phyloP scores from a whole-genome alignment of 441 rosid genomes.

The Hura crepitans region DNA sequence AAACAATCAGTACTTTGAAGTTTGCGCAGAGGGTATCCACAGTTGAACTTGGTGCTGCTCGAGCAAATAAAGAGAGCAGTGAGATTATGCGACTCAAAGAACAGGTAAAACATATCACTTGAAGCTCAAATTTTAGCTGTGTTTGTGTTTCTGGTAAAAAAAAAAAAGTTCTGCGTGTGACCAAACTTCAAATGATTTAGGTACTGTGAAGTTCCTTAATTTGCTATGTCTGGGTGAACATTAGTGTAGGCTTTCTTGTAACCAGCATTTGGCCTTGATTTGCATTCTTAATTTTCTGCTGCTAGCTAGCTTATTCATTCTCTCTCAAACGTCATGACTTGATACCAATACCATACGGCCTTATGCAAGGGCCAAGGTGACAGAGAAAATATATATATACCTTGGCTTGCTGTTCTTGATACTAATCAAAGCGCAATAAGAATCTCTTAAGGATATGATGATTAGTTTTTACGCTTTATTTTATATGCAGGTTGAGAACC shows the following conservation, averaged over 20 bases:
- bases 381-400: background rate
- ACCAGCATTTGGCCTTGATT: too few relatives aligned
- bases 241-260: background rate
- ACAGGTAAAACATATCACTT: conserved; percentile 36
- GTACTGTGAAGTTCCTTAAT: too few relatives aligned
- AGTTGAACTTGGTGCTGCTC: conserved; percentile 84
- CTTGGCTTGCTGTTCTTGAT: background rate
- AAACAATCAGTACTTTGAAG: conserved; percentile 82
- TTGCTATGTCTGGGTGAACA: background rate
- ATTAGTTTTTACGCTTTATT: background rate
- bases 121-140: background rate
- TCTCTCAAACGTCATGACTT: too few relatives aligned
- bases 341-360: background rate
- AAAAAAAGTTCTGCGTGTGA: too few relatives aligned
- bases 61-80: conserved; percentile 67
- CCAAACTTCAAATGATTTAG: conserved; percentile 1
- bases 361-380: background rate
- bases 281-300: too few relatives aligned
- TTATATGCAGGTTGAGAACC: conserved; percentile 66
- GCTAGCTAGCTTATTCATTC: too few relatives aligned
- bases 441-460: background rate
- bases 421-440: background rate
- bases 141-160: background rate
- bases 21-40: conserved; percentile 85
- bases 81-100: conserved; percentile 81